Evolutionary conservation across 1,284 basidiomycete species (phyloP).

Genomic region (Trichosporon asahii): DNA sequence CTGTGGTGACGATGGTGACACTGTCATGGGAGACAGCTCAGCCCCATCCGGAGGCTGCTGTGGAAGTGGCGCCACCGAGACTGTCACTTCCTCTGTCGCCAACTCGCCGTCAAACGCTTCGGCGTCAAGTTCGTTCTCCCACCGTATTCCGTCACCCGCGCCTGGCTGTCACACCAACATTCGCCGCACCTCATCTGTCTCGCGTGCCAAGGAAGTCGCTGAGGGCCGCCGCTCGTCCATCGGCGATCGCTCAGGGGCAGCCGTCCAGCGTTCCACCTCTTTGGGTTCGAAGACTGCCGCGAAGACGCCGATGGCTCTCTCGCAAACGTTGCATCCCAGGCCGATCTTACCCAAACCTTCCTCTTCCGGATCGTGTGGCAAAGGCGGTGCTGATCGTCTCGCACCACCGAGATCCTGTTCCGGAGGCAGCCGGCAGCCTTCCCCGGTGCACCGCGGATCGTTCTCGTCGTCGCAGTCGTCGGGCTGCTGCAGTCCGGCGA

Average conservation of each 20-base stretch:
- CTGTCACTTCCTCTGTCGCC: conserved; percentile 8
- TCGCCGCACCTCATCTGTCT: conserved; percentile 23
- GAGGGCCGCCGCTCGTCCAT: conserved; percentile 10
- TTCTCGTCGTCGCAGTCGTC: conserved; percentile 22
- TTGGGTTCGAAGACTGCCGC: conserved; percentile 30
- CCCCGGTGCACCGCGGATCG: conserved; percentile 20
- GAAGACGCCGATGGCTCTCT: conserved; percentile 36
- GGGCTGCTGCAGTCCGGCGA: conserved; percentile 17
- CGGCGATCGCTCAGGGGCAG: neutral
- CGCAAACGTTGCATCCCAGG: conserved; percentile 30
- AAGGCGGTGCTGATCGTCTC: conserved; percentile 8
- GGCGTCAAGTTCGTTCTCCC: conserved; percentile 7
- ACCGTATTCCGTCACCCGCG: conserved; percentile 12
- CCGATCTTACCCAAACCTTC: conserved; percentile 37
- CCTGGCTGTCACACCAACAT: conserved; percentile 3
- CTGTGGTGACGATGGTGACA: conserved; percentile 42
- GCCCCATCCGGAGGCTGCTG: conserved; percentile 15
- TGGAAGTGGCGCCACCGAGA: conserved; percentile 7
- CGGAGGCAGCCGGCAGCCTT: conserved; percentile 18
- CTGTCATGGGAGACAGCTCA: conserved; percentile 21
- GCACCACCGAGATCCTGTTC: conserved; percentile 16
- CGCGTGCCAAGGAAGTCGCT: conserved; percentile 23
- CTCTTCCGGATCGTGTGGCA: neutral
- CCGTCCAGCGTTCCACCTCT: conserved; percentile 30
- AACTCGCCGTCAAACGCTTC: conserved; percentile 10